These are phyloP conservation scores for Metschnikowia arizonensis DNA, from an alignment of 805 yeast genomes.

Conservation along the genomic window DNA sequence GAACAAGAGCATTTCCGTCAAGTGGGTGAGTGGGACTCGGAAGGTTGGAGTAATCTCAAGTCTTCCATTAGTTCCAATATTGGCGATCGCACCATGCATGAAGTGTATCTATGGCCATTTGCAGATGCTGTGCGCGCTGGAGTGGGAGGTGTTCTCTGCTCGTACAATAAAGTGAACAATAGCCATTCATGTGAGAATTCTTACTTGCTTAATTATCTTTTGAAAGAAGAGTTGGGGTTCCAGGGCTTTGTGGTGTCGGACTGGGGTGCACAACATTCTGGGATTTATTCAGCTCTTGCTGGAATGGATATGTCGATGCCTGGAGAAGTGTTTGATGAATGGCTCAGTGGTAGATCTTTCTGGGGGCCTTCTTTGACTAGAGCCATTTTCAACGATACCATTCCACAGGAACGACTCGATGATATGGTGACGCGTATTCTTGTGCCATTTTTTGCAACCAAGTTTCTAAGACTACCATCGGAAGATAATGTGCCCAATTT, in stretches of 20 bases:
- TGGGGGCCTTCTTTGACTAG: slow-evolving; percentile 57
- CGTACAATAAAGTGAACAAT: slow-evolving; percentile 54
- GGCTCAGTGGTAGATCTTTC: slow-evolving; percentile 50
- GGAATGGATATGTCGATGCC: slow-evolving; percentile 71
- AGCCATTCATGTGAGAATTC: slow-evolving; percentile 59
- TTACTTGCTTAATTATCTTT: slow-evolving; percentile 47
- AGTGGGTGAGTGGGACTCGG: slow-evolving; percentile 45
- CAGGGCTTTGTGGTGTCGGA: slow-evolving; percentile 67
- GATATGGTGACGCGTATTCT: slow-evolving; percentile 61
- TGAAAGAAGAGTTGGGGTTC: slow-evolving; percentile 60
- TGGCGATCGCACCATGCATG: slow-evolving; percentile 60
- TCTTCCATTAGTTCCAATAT: slow-evolving; percentile 49
- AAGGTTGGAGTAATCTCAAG: slow-evolving; percentile 42
- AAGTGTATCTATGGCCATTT: slow-evolving; percentile 62
- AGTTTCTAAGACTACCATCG: slow-evolving; percentile 33
- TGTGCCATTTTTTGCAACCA: slow-evolving; percentile 51
- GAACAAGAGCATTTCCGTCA: slow-evolving; percentile 62
- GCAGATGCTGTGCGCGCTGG: slow-evolving; percentile 60
- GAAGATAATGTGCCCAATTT: slow-evolving; percentile 48
- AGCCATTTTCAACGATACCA: slow-evolving; percentile 52
- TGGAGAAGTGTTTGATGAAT: slow-evolving; percentile 49
- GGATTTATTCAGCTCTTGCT: slow-evolving; percentile 51
- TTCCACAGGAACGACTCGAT: slow-evolving; percentile 49
- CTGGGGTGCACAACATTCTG: slow-evolving; percentile 63
- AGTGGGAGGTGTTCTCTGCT: slow-evolving; percentile 58